Evolutionary conservation across 768 basidiomycete species (phyloP).

Genomic region (Tephrocybe rancida): DNA sequence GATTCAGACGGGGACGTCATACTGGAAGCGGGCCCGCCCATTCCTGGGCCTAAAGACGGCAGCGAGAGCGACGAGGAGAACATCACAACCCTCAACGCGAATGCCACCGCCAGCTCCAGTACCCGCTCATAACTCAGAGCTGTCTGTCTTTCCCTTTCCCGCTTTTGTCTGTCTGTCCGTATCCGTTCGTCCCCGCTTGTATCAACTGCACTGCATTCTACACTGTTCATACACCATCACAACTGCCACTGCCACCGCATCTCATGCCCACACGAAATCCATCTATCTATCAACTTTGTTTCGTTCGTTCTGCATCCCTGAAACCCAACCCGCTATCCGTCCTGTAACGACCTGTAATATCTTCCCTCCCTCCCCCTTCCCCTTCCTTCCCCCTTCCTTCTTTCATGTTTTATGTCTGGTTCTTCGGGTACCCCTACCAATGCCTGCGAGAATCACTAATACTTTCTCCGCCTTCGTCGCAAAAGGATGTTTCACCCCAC

Average conservation of each 20-base stretch:
- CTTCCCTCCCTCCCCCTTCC: background rate
- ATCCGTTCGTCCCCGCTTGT: too few relatives aligned
- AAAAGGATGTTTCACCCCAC: background rate
- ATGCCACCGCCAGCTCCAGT: constrained; percentile 19
- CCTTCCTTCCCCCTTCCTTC: background rate
- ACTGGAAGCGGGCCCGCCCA: constrained; percentile 71
- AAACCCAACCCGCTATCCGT: background rate
- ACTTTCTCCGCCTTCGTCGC: background rate
- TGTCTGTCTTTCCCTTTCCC: background rate
- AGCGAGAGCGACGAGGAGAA: constrained; percentile 14
- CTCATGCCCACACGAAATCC: too few relatives aligned
- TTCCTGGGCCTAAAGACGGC: constrained; percentile 25
- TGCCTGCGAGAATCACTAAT: background rate
- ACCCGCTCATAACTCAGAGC: constrained; percentile 11
- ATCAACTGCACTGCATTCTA: too few relatives aligned
- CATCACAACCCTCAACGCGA: constrained; percentile 6
- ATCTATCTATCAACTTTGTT: too few relatives aligned
- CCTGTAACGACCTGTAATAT: constrained; percentile 5
- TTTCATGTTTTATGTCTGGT: background rate
- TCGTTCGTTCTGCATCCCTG: background rate
- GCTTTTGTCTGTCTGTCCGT: background rate
- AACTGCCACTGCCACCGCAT: too few relatives aligned
- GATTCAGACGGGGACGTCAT: constrained; percentile 73
- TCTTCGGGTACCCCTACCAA: background rate
- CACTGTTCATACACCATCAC: too few relatives aligned